Evolutionary conservation across 2,329 filamentous ascomycete species (phyloP).

Genomic region (Penicillium sp.): DNA sequence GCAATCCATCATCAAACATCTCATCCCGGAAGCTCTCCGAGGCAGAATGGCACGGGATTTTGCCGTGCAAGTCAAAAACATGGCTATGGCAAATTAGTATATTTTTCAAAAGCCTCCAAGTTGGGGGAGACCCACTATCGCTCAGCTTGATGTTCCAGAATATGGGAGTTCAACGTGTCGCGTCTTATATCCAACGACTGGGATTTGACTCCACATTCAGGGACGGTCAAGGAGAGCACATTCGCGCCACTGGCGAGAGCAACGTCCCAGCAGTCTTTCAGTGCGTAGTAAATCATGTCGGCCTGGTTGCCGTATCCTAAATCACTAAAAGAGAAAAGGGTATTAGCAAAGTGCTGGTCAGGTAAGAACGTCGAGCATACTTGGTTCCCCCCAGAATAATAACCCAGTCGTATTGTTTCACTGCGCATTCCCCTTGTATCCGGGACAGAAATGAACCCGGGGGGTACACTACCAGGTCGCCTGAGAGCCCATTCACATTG

Average conservation of each 20-base stretch:
- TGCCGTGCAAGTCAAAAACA: conserved; percentile 56
- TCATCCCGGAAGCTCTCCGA: conserved; percentile 44
- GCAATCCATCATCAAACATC: conserved; percentile 63
- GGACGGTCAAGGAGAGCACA: conserved; percentile 63
- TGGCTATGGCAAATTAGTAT: conserved; percentile 42
- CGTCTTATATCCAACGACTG: conserved; percentile 38
- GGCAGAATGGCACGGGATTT: conserved; percentile 56
- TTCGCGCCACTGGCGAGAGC: conserved; percentile 52
- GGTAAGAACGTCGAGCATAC: too few species aligned
- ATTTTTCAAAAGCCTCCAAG: background rate
- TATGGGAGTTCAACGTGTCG: conserved; percentile 53
- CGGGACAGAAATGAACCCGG: too few species aligned
- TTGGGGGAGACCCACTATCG: conserved; percentile 51
- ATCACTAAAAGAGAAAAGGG: background rate
- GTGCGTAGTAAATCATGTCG: conserved; percentile 49
- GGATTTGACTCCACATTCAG: conserved; percentile 46
- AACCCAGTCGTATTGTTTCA: too few species aligned
- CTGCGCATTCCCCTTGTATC: too few species aligned
- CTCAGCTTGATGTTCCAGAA: conserved; percentile 49
- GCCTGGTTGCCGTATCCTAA: conserved; percentile 28
- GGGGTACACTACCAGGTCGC: too few species aligned
- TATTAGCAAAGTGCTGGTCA: too few species aligned
- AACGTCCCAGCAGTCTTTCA: conserved; percentile 53
- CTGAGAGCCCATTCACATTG: background rate
- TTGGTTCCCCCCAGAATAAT: too few species aligned